phyloP scores from a whole-genome alignment of 2,329 filamentous ascomycete species.

The Fusarium neocosmosporiellum region DNA sequence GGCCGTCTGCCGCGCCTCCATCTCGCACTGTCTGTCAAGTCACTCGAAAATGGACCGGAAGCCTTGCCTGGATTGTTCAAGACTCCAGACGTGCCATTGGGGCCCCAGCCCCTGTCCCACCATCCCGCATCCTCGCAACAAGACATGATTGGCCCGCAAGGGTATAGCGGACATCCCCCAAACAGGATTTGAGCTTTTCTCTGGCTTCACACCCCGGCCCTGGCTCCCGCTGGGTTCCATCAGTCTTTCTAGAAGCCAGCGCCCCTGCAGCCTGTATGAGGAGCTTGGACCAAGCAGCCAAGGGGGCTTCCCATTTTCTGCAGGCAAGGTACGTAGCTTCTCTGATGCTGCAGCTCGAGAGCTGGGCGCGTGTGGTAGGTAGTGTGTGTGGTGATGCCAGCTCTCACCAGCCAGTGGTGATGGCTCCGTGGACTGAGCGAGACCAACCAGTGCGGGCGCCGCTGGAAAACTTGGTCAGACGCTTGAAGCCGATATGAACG shows the following conservation, averaged over 20 bases:
- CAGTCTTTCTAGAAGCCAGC: slow-evolving; percentile 45
- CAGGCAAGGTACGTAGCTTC: slow-evolving; percentile 28
- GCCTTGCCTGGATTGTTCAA: slow-evolving; percentile 36
- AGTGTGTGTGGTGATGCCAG: slow-evolving; percentile 2
- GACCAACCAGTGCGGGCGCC: slow-evolving; percentile 2
- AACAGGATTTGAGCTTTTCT: slow-evolving; percentile 37
- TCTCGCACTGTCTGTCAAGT: slow-evolving; percentile 46
- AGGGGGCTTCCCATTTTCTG: slow-evolving; percentile 15
- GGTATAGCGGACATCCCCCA: slow-evolving; percentile 24
- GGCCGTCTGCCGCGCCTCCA: slow-evolving; percentile 26
- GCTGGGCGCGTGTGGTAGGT: neutral
- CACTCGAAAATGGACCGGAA: slow-evolving; percentile 51
- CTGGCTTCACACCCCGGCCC: slow-evolving; percentile 28
- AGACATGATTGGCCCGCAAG: slow-evolving; percentile 35
- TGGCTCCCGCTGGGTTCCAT: slow-evolving; percentile 38
- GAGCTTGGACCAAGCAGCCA: slow-evolving; percentile 42
- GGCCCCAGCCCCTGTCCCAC: slow-evolving; percentile 36
- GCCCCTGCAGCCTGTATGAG: slow-evolving; percentile 42
- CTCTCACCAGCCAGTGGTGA: slow-evolving; percentile 2
- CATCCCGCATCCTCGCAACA: slow-evolving; percentile 39
- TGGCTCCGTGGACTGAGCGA: slow-evolving; percentile 15
- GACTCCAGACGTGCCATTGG: slow-evolving; percentile 39
- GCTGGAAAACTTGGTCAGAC: slow-evolving; percentile 6
- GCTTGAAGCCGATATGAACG: slow-evolving; percentile 6
- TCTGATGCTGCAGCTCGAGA: slow-evolving; percentile 17